Percentiles rank a stretch among this genome's conserved stretches.
These are phyloP conservation scores for Pouteria campechiana DNA, from an alignment of 179 eudicot genomes.

Conservation along the genomic window DNA sequence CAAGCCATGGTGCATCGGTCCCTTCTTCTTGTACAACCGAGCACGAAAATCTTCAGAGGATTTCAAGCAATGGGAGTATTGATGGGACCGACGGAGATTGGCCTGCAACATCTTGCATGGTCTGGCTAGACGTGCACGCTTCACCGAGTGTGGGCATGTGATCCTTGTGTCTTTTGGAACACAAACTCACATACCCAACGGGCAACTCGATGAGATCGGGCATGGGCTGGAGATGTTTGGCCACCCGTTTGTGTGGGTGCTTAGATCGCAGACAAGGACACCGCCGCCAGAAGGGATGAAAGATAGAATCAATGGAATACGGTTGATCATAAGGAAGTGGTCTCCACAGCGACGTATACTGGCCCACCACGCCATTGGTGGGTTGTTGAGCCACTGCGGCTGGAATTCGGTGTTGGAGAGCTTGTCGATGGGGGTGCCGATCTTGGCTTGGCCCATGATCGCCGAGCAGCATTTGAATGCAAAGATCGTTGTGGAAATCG, in stretches of 20 bases:
- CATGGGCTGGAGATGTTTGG: constrained; percentile 4
- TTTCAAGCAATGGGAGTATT: neutral
- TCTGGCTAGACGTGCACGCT: constrained; percentile 2
- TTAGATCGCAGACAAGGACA: constrained; percentile 1
- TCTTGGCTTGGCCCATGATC: neutral
- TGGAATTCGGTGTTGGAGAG: neutral
- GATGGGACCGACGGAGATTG: neutral
- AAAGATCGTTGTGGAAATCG: neutral
- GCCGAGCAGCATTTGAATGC: neutral
- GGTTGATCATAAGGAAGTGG: neutral
- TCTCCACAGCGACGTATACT: neutral
- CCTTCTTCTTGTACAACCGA: neutral
- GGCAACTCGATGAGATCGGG: constrained; percentile 6
- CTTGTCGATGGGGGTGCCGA: too few species aligned
- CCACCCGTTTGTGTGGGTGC: constrained; percentile 2
- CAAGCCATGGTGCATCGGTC: neutral
- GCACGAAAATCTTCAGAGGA: too few species aligned
- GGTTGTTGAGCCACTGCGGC: neutral
- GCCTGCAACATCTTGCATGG: neutral
- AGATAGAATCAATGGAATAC: neutral
- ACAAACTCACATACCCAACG: neutral
- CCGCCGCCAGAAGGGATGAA: too few species aligned
- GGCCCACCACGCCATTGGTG: neutral
- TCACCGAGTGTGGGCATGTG: neutral
- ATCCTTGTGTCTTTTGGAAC: constrained; percentile 8